Evolutionary conservation across 345 rosid genomes (phyloP).

Genomic region (Populus euphratica): DNA sequence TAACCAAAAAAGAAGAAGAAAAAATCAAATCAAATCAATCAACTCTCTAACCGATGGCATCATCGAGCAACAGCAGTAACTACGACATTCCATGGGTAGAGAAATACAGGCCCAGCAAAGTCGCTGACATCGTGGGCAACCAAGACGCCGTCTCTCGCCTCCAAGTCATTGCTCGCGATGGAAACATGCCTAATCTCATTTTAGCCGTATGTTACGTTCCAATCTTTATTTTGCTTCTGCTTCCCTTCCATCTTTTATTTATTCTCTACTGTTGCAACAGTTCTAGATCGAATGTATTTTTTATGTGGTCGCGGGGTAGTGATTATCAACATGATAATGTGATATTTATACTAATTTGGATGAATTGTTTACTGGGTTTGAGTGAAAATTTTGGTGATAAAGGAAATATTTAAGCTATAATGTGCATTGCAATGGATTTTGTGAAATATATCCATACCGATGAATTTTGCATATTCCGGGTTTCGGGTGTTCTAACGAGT

Average conservation of each 20-base stretch:
- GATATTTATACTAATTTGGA: background rate
- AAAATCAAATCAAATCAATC: background rate
- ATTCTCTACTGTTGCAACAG: background rate
- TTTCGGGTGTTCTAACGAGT: too few relatives aligned
- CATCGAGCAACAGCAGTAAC: constrained; percentile 32
- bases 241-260: background rate
- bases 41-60: constrained; percentile 37
- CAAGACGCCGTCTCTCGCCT: constrained; percentile 87
- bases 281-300: background rate
- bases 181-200: constrained; percentile 97
- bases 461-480: too few relatives aligned
- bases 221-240: background rate
- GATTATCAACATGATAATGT: background rate
- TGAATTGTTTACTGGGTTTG: background rate
- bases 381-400: background rate
- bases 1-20: background rate
- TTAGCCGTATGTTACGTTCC: constrained; percentile 50
- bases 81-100: constrained; percentile 98
- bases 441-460: too few relatives aligned
- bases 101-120: constrained; percentile 80
- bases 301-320: too few relatives aligned
- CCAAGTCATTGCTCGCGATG: constrained; percentile 88
- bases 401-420: background rate
- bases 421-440: background rate
- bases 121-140: constrained; percentile 81